Evolutionary conservation across 2,329 filamentous ascomycete genomes (phyloP).

Genomic region (Chaetomium globosum): DNA sequence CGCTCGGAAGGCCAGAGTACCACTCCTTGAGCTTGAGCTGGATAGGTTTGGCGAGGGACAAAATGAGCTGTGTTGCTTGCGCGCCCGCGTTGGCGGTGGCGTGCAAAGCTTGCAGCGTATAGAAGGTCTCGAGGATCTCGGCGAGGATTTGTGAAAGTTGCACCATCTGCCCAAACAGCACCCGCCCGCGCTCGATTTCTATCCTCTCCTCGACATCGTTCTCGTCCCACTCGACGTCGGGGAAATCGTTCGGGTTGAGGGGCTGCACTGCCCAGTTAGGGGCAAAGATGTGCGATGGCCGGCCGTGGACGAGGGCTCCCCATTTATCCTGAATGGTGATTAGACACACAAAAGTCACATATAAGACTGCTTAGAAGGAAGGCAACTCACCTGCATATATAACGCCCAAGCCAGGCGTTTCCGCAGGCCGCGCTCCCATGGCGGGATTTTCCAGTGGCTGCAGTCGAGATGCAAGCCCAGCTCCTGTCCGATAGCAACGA

Average conservation of each 20-base stretch:
- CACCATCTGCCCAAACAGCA: slow-evolving; percentile 75
- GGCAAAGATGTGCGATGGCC: slow-evolving; percentile 73
- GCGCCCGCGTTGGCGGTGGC: slow-evolving; percentile 66
- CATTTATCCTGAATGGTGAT: slow-evolving; percentile 71
- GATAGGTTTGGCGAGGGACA: slow-evolving; percentile 77
- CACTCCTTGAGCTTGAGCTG: slow-evolving; percentile 82
- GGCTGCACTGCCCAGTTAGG: slow-evolving; percentile 75
- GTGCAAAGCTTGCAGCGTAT: slow-evolving; percentile 75
- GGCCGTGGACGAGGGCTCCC: slow-evolving; percentile 81
- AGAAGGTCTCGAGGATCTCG: slow-evolving; percentile 81
- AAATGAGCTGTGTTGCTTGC: slow-evolving; percentile 71
- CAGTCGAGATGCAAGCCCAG: slow-evolving; percentile 88
- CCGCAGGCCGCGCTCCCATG: slow-evolving; percentile 81
- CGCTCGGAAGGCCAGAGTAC: slow-evolving; percentile 69
- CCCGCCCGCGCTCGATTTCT: slow-evolving; percentile 68
- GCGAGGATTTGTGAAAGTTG: slow-evolving; percentile 73
- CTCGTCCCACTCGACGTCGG: slow-evolving; percentile 70
- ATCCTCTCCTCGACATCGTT: slow-evolving; percentile 62
- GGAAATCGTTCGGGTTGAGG: slow-evolving; percentile 69
- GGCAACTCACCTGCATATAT: slow-evolving; percentile 50
- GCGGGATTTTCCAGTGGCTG: slow-evolving; percentile 80
- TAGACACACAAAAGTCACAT: neutral
- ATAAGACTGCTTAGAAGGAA: no score
- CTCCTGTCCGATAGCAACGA: slow-evolving; percentile 85
- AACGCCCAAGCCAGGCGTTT: slow-evolving; percentile 88